These are phyloP conservation scores for Hypoxylon sp. DNA, from an alignment of 2,329 filamentous ascomycete genomes.

Conservation along the genomic window DNA sequence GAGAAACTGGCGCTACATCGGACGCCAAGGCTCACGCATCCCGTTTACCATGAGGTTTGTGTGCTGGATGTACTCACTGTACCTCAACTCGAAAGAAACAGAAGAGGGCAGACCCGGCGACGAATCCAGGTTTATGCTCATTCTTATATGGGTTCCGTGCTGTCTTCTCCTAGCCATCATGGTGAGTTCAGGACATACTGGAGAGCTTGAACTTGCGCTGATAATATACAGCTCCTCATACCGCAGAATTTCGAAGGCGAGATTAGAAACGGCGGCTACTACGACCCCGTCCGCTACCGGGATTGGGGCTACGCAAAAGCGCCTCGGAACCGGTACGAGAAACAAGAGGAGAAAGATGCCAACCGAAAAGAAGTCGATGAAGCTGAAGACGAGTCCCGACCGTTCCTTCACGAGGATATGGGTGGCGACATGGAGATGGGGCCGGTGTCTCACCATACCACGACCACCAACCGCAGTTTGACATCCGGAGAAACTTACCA, in stretches of 20 bases:
- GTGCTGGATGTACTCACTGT: not conserved
- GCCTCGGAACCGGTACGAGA: not conserved
- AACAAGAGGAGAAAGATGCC: not conserved
- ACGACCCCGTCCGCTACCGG: not conserved
- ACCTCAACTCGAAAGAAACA: not conserved
- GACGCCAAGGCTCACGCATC: not conserved
- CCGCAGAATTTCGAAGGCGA: slow-evolving; percentile 1
- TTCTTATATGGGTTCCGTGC: slow-evolving; percentile 1
- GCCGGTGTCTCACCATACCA: not conserved
- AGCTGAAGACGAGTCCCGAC: not conserved
- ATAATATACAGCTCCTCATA: not conserved
- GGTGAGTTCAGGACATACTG: not conserved
- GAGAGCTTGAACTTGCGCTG: not conserved
- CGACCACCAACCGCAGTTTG: not conserved
- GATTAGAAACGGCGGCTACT: not conserved
- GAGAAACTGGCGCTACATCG: not conserved
- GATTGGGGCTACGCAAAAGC: slow-evolving; percentile 2
- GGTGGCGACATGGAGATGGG: not conserved
- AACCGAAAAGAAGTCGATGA: not conserved
- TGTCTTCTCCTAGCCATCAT: not conserved
- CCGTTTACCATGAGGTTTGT: not conserved
- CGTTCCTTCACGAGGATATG: not conserved
- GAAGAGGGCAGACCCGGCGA: not conserved
- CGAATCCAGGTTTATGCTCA: not conserved
- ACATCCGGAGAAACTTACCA: not conserved